phyloP scores from a whole-genome alignment of 352 stramenopile species.

The Pseudoperonospora humuli region DNA sequence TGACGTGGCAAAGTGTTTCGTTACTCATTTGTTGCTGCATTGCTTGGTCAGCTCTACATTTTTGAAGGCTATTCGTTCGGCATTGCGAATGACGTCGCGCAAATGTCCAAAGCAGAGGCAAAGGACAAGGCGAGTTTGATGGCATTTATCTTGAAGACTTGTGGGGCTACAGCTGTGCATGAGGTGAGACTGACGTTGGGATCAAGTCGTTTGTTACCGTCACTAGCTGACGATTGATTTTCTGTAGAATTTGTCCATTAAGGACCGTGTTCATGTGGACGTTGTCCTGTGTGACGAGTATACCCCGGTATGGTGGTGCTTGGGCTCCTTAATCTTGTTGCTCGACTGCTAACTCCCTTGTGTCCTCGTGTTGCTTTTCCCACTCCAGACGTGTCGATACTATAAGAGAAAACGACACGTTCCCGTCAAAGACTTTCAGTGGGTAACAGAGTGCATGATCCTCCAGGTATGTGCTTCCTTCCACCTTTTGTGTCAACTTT shows the following conservation, averaged over 20 bases:
- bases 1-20: background rate
- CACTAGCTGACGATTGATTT: background rate
- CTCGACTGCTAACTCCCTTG: background rate
- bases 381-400: conserved; percentile 41
- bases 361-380: background rate
- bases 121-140: conserved; percentile 43
- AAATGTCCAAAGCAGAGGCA: conserved; percentile 20
- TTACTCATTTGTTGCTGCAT: conserved; percentile 7
- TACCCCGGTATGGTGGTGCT: conserved; percentile 40
- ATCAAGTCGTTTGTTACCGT: background rate
- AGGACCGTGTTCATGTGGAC: conserved; percentile 34
- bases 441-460: conserved; percentile 78
- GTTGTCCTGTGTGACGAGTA: conserved; percentile 62
- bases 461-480: conserved; percentile 41
- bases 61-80: conserved; percentile 56
- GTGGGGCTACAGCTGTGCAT: conserved; percentile 48
- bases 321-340: background rate
- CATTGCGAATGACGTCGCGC: conserved; percentile 44
- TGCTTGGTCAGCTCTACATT: conserved; percentile 38
- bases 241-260: conserved; percentile 40
- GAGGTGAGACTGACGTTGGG: conserved; percentile 25
- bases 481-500: too few relatives aligned
- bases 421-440: conserved; percentile 58
- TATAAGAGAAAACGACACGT: conserved; percentile 33
- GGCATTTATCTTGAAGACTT: conserved; percentile 52